Conservation (phyloP, 2,329 filamentous ascomycete species). For the Chaetomium strumarium region DNA sequence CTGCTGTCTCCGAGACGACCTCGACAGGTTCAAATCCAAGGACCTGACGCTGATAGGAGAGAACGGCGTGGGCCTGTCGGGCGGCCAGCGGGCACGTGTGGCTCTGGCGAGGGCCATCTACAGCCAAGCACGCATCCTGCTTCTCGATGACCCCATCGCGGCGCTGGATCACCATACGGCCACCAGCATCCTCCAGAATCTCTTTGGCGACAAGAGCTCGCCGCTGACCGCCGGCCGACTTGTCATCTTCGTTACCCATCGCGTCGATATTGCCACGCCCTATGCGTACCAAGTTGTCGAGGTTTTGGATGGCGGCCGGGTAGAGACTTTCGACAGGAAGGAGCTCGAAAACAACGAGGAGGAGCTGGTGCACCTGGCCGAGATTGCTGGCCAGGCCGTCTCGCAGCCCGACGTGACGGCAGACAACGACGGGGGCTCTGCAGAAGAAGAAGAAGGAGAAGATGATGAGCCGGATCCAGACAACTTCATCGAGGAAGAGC, state of each 20-base stretch:
- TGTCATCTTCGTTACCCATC: constrained; percentile 73
- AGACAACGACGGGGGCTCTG: constrained; percentile 36
- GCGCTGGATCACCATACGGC: constrained; percentile 59
- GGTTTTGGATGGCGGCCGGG: constrained; percentile 51
- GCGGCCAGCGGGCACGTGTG: constrained; percentile 58
- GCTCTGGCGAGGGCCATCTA: constrained; percentile 59
- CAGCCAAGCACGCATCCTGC: constrained; percentile 48
- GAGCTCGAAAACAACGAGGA: constrained; percentile 21
- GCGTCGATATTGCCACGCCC: constrained; percentile 69
- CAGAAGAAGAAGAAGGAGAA: constrained; percentile 38
- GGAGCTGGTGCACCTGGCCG: constrained; percentile 22
- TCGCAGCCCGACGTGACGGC: constrained; percentile 23
- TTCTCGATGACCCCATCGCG: constrained; percentile 59
- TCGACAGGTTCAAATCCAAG: constrained; percentile 50
- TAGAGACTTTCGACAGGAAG: constrained; percentile 36
- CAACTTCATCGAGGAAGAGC: constrained; percentile 75
- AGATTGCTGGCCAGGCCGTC: constrained; percentile 8
- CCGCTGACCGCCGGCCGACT: constrained; percentile 51
- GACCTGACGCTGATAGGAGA: constrained; percentile 57
- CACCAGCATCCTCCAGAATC: constrained; percentile 55
- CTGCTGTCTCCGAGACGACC: constrained; percentile 52
- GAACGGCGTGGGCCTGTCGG: constrained; percentile 57
- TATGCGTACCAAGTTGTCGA: constrained; percentile 70
- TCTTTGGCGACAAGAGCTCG: constrained; percentile 35
- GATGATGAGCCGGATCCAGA: constrained; percentile 53